phyloP scores from a whole-genome alignment of 2,329 filamentous ascomycete genomes.

The Elsinoe fawcettii region DNA sequence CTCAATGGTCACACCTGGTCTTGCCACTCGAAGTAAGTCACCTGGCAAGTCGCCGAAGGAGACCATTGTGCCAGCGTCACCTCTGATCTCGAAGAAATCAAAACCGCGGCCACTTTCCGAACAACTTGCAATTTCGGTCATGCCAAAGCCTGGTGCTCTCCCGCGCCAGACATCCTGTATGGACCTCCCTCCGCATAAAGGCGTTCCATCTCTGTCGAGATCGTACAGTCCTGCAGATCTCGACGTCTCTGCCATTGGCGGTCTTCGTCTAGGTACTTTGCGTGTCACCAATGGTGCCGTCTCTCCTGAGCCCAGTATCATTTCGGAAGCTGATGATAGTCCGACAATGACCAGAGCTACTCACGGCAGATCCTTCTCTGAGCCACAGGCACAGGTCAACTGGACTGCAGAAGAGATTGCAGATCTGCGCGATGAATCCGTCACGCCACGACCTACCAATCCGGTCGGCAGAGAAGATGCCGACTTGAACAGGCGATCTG shows the following conservation, averaged over 20 bases:
- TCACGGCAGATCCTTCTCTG: conserved; percentile 2
- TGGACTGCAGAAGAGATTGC: neutral
- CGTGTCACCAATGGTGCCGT: conserved; percentile 41
- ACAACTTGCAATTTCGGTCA: neutral
- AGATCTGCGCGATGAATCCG: neutral
- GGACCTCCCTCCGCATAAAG: conserved; percentile 1
- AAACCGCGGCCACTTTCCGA: conserved; percentile 6
- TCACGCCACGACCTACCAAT: neutral
- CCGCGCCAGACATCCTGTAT: conserved; percentile 1
- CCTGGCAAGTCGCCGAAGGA: conserved; percentile 13
- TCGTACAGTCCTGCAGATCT: conserved; percentile 36
- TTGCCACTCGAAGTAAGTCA: conserved; percentile 22
- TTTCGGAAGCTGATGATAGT: conserved; percentile 12
- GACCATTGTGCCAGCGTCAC: neutral
- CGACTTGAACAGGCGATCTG: neutral
- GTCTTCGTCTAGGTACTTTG: conserved; percentile 36
- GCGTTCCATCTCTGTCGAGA: conserved; percentile 17
- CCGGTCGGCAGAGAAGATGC: neutral
- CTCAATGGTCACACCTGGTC: conserved; percentile 35
- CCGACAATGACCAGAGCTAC: neutral
- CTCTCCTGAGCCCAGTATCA: conserved; percentile 37
- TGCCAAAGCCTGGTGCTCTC: neutral
- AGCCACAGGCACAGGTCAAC: neutral
- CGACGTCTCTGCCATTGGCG: conserved; percentile 36
- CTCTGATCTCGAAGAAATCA: neutral